Conservation (phyloP, 805 yeast species). For the Kazachstania taianensis region DNA sequence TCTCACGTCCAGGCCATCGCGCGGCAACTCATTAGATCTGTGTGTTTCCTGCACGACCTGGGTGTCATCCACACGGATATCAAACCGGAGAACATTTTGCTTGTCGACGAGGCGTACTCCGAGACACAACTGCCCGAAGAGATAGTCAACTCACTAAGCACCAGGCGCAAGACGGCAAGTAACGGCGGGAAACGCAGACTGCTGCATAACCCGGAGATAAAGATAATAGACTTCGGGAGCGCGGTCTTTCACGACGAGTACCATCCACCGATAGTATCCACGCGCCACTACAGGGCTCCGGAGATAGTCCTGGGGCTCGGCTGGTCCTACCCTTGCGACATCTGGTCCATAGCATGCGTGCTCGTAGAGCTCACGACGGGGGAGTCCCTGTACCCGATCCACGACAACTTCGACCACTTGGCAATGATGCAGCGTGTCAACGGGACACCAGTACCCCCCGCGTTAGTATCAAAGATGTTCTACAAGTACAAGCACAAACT, state of each 20-base stretch:
- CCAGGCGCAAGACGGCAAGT: slow-evolving; percentile 25
- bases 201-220: slow-evolving; percentile 69
- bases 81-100: slow-evolving; percentile 87
- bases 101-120: slow-evolving; percentile 28
- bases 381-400: slow-evolving; percentile 88
- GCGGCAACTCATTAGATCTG: slow-evolving; percentile 73
- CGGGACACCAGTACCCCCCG: slow-evolving; percentile 39
- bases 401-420: slow-evolving; percentile 87
- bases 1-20: slow-evolving; percentile 84
- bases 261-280: slow-evolving; percentile 84
- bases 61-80: slow-evolving; percentile 90
- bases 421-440: slow-evolving; percentile 86
- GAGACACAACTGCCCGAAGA: slow-evolving; percentile 18
- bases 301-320: slow-evolving; percentile 91
- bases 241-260: slow-evolving; percentile 91
- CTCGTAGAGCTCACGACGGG: slow-evolving; percentile 87
- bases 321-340: slow-evolving; percentile 94
- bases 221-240: slow-evolving; percentile 93
- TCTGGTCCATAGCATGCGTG: slow-evolving; percentile 96
- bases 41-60: slow-evolving; percentile 81
- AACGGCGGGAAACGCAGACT: slow-evolving; percentile 26
- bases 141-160: slow-evolving; percentile 15
- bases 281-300: slow-evolving; percentile 95
- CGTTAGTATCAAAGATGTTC: slow-evolving; percentile 28
- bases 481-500: slow-evolving; percentile 24